Conservation (phyloP, 495 filamentous ascomycete species). For the Daldinia caldariorum region DNA sequence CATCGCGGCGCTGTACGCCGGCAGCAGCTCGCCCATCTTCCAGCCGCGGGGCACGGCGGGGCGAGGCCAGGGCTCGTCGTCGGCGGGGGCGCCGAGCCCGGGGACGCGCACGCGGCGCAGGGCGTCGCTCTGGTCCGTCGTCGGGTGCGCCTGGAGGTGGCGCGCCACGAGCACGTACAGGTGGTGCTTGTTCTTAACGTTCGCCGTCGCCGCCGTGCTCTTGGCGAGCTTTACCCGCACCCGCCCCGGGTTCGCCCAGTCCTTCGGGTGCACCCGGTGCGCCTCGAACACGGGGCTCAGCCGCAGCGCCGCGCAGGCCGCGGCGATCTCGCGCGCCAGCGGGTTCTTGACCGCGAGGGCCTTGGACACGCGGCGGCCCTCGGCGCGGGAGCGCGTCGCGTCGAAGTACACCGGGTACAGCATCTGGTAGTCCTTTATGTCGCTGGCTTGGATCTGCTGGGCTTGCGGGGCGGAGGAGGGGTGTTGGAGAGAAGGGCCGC, state of each 20-base stretch:
- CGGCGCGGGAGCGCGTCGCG: constrained; percentile 71
- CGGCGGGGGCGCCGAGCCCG: constrained; percentile 58
- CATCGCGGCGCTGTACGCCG: constrained; percentile 86
- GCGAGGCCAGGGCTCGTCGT: constrained; percentile 70
- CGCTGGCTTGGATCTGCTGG: constrained; percentile 53
- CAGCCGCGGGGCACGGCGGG: constrained; percentile 88
- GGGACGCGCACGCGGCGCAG: constrained; percentile 75
- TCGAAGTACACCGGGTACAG: constrained; percentile 98
- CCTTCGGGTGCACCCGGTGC: constrained; percentile 90
- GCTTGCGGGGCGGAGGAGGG: constrained; percentile 45
- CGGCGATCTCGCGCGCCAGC: constrained; percentile 86
- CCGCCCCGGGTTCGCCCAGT: constrained; percentile 96
- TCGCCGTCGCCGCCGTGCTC: neutral
- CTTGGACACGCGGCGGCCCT: constrained; percentile 79
- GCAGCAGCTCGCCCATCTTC: constrained; percentile 87
- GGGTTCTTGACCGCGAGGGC: constrained; percentile 83
- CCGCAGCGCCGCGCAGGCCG: constrained; percentile 78
- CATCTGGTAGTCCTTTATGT: constrained; percentile 77
- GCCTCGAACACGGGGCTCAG: constrained; percentile 86
- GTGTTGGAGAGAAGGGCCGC: constrained; percentile 24
- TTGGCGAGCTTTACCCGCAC: constrained; percentile 74
- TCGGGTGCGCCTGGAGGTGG: constrained; percentile 80
- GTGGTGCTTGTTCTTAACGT: constrained; percentile 88
- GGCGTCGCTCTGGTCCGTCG: constrained; percentile 70
- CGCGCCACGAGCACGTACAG: constrained; percentile 79